Percentiles rank a stretch among this genome's conserved stretches.
phyloP scores from a whole-genome alignment of 192 early-diverging fungal species.

The Umbelopsis sp. region DNA sequence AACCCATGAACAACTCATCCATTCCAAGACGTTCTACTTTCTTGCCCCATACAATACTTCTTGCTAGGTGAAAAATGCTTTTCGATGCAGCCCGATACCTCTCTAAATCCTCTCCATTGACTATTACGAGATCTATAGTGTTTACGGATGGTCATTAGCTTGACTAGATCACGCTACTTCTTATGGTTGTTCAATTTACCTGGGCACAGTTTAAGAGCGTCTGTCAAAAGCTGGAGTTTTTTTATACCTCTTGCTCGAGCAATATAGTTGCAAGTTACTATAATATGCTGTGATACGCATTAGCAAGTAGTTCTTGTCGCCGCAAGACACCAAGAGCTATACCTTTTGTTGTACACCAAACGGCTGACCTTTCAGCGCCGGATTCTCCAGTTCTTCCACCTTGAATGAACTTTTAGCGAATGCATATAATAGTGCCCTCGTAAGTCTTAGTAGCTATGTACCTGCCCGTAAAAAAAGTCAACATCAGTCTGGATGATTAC shows the following conservation, averaged over 20 bases:
- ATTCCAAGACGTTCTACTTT: slow-evolving; percentile 42
- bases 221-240: slow-evolving; percentile 39
- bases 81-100: slow-evolving; percentile 37
- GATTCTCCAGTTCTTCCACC: slow-evolving; percentile 27
- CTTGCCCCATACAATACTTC: slow-evolving; percentile 29
- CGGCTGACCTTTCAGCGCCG: slow-evolving; percentile 18
- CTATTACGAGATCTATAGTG: slow-evolving; percentile 31
- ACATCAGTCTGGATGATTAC: slow-evolving; percentile 29
- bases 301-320: neutral
- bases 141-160: neutral
- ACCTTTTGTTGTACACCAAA: slow-evolving; percentile 31
- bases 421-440: too few relatives aligned
- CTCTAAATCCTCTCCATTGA: slow-evolving; percentile 42
- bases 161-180: neutral
- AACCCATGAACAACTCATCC: slow-evolving; percentile 43
- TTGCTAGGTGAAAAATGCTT: slow-evolving; percentile 37
- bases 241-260: slow-evolving; percentile 37
- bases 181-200: neutral
- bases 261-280: slow-evolving; percentile 48
- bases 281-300: slow-evolving; percentile 31
- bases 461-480: slow-evolving; percentile 31
- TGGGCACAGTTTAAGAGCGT: slow-evolving; percentile 36
- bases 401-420: neutral
- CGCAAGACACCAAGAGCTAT: neutral
- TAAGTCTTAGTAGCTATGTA: neutral